These are phyloP conservation scores for Talaromyces piceae DNA, from an alignment of 2,329 filamentous ascomycete species.

Conservation along the genomic window DNA sequence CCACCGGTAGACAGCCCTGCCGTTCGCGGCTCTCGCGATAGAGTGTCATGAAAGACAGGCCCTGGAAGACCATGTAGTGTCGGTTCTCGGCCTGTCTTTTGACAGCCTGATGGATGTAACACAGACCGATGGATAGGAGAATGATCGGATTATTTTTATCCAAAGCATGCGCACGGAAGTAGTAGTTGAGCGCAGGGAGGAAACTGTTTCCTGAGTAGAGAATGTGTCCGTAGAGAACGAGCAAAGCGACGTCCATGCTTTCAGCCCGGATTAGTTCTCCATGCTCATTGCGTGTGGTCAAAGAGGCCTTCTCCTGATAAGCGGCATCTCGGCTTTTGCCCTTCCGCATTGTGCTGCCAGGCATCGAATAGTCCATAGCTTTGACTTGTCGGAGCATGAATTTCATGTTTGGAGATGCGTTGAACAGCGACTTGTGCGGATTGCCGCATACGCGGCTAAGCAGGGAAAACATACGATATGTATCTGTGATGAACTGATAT, in stretches of 20 bases:
- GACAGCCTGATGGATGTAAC: constrained; percentile 80
- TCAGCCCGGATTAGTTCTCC: constrained; percentile 30
- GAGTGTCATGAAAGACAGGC: constrained; percentile 67
- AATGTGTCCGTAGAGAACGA: constrained; percentile 87
- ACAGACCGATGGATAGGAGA: constrained; percentile 71
- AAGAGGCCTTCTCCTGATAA: constrained; percentile 37
- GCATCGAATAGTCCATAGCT: constrained; percentile 67
- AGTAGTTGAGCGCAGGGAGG: constrained; percentile 78
- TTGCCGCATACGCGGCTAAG: constrained; percentile 71
- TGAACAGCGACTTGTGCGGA: constrained; percentile 55
- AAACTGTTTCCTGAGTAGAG: constrained; percentile 78
- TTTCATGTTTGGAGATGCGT: constrained; percentile 76
- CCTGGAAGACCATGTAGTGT: constrained; percentile 80
- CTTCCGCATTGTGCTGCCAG: constrained; percentile 38
- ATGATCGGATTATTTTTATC: constrained; percentile 71
- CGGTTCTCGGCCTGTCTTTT: constrained; percentile 87
- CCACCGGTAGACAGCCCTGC: constrained; percentile 33
- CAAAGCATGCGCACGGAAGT: constrained; percentile 66
- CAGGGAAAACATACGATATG: constrained; percentile 74
- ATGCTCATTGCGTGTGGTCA: constrained; percentile 30
- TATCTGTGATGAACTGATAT: constrained; percentile 70
- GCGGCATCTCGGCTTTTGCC: constrained; percentile 27
- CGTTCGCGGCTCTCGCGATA: constrained; percentile 59
- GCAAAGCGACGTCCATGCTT: constrained; percentile 67
- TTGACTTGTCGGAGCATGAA: constrained; percentile 89